Percentiles rank a stretch among this genome's conserved stretches.
Conservation (phyloP, 768 basidiomycete genomes). For the Mycena chlorophos region DNA sequence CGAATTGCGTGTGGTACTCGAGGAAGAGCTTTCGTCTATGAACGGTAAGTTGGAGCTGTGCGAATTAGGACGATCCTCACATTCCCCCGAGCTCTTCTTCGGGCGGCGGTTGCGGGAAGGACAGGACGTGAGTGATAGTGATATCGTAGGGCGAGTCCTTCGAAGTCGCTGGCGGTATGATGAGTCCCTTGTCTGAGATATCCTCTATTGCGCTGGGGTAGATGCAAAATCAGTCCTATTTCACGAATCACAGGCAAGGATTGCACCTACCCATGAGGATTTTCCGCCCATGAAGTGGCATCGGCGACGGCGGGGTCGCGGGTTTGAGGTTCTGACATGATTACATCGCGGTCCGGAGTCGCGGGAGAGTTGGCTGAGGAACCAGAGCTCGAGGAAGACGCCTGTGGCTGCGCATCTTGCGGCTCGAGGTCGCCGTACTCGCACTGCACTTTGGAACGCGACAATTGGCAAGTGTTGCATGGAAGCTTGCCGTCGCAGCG, state of each 20-base stretch:
- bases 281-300: too few relatives aligned
- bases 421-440: slow-evolving; percentile 7
- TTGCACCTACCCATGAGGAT: too few relatives aligned
- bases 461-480: slow-evolving; percentile 6
- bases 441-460: slow-evolving; percentile 6
- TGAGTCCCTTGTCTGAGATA: not conserved
- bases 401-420: not conserved
- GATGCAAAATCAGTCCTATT: not conserved
- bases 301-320: too few relatives aligned
- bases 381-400: not conserved
- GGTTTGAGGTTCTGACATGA: too few relatives aligned
- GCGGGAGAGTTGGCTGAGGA: not conserved
- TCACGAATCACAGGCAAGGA: too few relatives aligned
- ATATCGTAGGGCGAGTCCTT: not conserved
- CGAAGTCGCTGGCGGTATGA: not conserved
- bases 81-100: slow-evolving; percentile 1
- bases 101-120: not conserved
- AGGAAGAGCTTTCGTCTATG: slow-evolving; percentile 11
- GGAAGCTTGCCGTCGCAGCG: slow-evolving; percentile 13
- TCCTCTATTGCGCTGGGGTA: not conserved
- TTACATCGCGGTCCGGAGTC: not conserved
- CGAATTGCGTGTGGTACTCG: slow-evolving; percentile 8
- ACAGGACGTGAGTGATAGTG: not conserved
- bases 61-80: not conserved
- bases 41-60: not conserved